Evolutionary conservation across 1,284 basidiomycete species (phyloP), one percentile per base, ranked within the genome.

Genomic region (Inonotus hispidus): DNA sequence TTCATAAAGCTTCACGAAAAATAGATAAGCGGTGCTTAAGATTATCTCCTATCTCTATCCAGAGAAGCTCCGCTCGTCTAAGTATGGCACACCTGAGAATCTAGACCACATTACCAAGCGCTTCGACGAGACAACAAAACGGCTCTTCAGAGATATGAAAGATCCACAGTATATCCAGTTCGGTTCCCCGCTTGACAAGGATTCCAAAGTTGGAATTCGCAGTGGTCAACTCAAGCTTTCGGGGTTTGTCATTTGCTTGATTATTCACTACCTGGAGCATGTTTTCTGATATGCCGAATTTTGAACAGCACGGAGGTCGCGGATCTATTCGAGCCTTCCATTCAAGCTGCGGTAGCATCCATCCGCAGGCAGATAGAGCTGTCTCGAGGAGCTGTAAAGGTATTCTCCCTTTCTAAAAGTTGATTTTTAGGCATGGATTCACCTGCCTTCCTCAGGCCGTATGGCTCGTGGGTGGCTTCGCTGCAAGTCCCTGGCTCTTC

Each of bases 101-200:
- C 73, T 90, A 11, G 88, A 90, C 58, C 88, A 90, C 66, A 79
- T 82, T 63, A 85, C 88, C 2, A 84, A 84, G 65, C 80, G 82
- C 13, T 91, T 90, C 69, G 89, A 91, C 62, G 88, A 90, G 71
- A 90, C 87, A 0, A 90, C 88, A 4, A 91, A 91, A 69, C 80
- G 88, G 38, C 72, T 89, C 0, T 90, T 91, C 71, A 81, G 87
- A 1, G 84, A 88, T 62, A 78, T 77, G 66, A 80, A 79, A 45
- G 85, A 88, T 14, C 66, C 81, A 25, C 86, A 89, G 68, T 90
- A 85, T 68, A 82, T 91, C 27, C 81, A 77, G 0, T 90, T 91
- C 67, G 88, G 88, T n/a, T 87, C 85, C 0, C 87, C 87, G 0
- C 75, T 89, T 2, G 88, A 90, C 69, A 90, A 86, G 72, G 88